phyloP scores from a whole-genome alignment of 805 yeast species.

The Jamesozyma hellenica region DNA sequence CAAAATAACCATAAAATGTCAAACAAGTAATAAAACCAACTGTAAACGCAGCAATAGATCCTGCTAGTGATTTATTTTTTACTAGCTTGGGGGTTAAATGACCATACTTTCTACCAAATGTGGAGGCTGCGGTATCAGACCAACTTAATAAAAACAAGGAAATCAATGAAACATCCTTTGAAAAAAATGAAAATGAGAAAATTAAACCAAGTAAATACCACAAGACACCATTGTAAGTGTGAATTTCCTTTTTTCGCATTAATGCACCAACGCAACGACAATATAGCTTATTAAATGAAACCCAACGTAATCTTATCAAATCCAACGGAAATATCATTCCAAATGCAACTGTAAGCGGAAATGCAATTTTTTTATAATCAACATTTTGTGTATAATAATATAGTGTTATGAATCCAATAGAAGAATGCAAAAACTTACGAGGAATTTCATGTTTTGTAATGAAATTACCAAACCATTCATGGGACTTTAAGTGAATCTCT shows the following conservation, averaged over 20 bases:
- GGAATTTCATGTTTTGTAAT: slow-evolving; percentile 79
- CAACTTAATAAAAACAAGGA: slow-evolving; percentile 77
- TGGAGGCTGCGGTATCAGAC: slow-evolving; percentile 97
- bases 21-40: slow-evolving; percentile 62
- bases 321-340: slow-evolving; percentile 52
- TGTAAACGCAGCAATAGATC: slow-evolving; percentile 75
- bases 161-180: slow-evolving; percentile 73
- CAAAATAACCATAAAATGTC: slow-evolving; percentile 59
- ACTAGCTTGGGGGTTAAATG: slow-evolving; percentile 70
- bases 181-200: slow-evolving; percentile 56
- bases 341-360: slow-evolving; percentile 49
- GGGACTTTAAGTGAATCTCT: slow-evolving; percentile 31
- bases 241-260: slow-evolving; percentile 75
- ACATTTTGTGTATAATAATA: slow-evolving; percentile 58
- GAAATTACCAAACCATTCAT: slow-evolving; percentile 40
- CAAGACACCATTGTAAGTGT: slow-evolving; percentile 70
- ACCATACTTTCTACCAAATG: slow-evolving; percentile 82
- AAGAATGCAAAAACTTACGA: slow-evolving; percentile 77
- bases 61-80: slow-evolving; percentile 76
- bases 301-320: slow-evolving; percentile 50
- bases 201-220: slow-evolving; percentile 78
- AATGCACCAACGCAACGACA: slow-evolving; percentile 64
- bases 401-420: slow-evolving; percentile 76
- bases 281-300: slow-evolving; percentile 54
- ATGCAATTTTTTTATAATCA: slow-evolving; percentile 45